These are phyloP conservation scores for Solanum tarijense DNA, from an alignment of 257 asterid genomes.

Conservation along the genomic window DNA sequence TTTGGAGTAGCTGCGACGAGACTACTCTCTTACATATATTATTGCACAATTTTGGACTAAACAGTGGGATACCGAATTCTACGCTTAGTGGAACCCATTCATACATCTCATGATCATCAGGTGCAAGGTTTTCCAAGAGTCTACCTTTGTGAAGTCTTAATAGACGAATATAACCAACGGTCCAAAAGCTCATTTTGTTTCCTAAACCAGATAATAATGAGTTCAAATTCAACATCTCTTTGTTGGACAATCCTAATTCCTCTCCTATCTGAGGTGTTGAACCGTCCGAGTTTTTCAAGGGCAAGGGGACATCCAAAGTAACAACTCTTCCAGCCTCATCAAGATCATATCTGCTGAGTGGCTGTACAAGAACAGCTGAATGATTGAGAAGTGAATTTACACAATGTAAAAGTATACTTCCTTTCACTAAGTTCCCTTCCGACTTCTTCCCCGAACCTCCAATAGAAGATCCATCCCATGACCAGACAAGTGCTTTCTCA, in stretches of 20 bases:
- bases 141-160: conserved; percentile 68
- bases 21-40: conserved; percentile 73
- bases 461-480: conserved; percentile 90
- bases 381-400: conserved; percentile 83
- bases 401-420: conserved; percentile 84
- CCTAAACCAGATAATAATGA: conserved; percentile 47
- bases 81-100: conserved; percentile 94
- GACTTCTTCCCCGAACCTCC: conserved; percentile 88
- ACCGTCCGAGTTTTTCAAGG: conserved; percentile 80
- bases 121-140: conserved; percentile 33
- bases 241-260: conserved; percentile 60
- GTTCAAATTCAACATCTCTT: conserved; percentile 51
- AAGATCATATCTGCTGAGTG: conserved; percentile 78
- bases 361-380: conserved; percentile 93
- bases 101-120: conserved; percentile 41
- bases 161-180: conserved; percentile 81
- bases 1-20: conserved; percentile 77
- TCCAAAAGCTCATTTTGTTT: conserved; percentile 57
- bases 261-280: conserved; percentile 67
- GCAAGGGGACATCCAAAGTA: conserved; percentile 84
- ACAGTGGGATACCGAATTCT: conserved; percentile 89
- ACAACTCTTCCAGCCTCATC: conserved; percentile 53
- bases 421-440: conserved; percentile 89
- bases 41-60: conserved; percentile 82
- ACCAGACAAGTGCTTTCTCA: conserved; percentile 93